A percentile compares a stretch with the other conserved stretches of the same genome.
Evolutionary conservation across 2,329 filamentous ascomycete species (phyloP).

Genomic region (Paraphoma sp.): DNA sequence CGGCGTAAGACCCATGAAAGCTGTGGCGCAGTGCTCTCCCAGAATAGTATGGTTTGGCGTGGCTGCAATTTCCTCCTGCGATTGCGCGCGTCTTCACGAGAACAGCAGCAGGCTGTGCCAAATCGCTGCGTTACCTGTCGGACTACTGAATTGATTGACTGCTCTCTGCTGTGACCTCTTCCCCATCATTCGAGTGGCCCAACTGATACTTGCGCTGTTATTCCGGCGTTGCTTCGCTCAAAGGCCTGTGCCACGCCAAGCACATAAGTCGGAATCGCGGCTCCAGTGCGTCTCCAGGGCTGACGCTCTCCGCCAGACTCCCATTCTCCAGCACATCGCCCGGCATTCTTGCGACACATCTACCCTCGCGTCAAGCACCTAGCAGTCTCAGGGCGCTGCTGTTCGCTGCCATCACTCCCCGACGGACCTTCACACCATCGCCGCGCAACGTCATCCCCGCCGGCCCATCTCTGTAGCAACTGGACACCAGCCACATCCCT

Average conservation of each 20-base stretch:
- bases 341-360: slow-evolving; percentile 23
- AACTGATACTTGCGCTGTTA: not conserved
- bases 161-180: not conserved
- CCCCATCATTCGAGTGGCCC: not conserved
- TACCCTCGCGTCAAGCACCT: slow-evolving; percentile 5
- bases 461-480: slow-evolving; percentile 17
- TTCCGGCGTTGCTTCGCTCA: not conserved
- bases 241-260: slow-evolving; percentile 1
- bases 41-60: slow-evolving; percentile 2
- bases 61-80: slow-evolving; percentile 17
- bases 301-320: not conserved
- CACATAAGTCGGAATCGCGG: slow-evolving; percentile 4
- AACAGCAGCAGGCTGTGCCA: not conserved
- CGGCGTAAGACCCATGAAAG: not conserved
- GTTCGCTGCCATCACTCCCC: slow-evolving; percentile 3
- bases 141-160: not conserved
- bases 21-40: slow-evolving; percentile 16
- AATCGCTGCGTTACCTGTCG: not conserved
- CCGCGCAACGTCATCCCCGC: slow-evolving; percentile 3
- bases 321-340: slow-evolving; percentile 9
- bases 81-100: slow-evolving; percentile 4
- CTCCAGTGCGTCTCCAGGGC: not conserved
- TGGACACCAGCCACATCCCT: slow-evolving; percentile 17
- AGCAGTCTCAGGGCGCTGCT: slow-evolving; percentile 4
- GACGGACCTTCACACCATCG: slow-evolving; percentile 2